Evolutionary conservation across 768 basidiomycete species (phyloP).

Genomic region (Boletus reticulatus): DNA sequence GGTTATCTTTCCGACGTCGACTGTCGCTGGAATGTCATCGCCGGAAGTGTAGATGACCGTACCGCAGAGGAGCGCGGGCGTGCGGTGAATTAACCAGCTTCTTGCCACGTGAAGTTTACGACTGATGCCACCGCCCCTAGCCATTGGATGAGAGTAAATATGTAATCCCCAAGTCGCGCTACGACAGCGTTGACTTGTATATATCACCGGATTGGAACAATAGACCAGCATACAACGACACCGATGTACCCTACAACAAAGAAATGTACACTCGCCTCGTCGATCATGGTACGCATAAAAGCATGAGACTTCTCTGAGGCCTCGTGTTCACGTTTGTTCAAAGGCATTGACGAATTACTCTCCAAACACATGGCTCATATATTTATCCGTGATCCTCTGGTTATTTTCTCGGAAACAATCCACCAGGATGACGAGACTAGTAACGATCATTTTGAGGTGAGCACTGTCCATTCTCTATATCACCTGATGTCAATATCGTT

Average conservation of each 20-base stretch:
- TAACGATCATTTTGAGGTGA: conserved; percentile 96
- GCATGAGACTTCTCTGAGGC: neutral
- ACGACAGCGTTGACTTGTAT: conserved; percentile 94
- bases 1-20: conserved; percentile 96
- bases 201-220: conserved; percentile 86
- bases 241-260: conserved; percentile 73
- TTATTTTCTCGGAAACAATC: conserved; percentile 91
- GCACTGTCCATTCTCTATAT: neutral
- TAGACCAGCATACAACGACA: conserved; percentile 94
- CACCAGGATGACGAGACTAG: conserved; percentile 86
- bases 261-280: conserved; percentile 69
- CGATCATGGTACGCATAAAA: conserved; percentile 57
- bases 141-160: conserved; percentile 73
- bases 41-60: conserved; percentile 97
- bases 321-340: neutral
- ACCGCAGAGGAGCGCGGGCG: conserved; percentile 92
- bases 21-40: conserved; percentile 98
- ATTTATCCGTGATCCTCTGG: conserved; percentile 96
- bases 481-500: neutral
- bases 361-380: conserved; percentile 93
- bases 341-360: conserved; percentile 83
- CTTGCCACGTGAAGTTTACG: conserved; percentile 1
- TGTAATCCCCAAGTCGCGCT: conserved; percentile 92
- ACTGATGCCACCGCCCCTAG: conserved; percentile 38
- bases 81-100: conserved; percentile 46